A percentile compares a stretch with the other conserved stretches of the same genome.
These are phyloP conservation scores for Sporothrix globosa DNA, from an alignment of 2,329 filamentous ascomycete species.

Conservation along the genomic window DNA sequence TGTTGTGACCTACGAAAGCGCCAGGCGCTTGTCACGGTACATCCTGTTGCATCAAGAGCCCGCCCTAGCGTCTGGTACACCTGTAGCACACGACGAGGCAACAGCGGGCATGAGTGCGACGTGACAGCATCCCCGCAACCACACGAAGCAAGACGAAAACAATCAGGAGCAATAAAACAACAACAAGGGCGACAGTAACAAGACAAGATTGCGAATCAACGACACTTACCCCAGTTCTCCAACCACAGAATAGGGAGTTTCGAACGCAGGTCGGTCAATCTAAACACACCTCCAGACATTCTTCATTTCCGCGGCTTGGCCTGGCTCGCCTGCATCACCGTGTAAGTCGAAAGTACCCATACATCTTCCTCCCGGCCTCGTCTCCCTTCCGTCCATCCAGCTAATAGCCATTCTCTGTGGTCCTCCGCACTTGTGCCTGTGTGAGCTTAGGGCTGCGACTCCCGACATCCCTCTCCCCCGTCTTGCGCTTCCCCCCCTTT, in stretches of 20 bases:
- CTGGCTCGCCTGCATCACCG: background rate
- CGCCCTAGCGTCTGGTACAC: constrained; percentile 3
- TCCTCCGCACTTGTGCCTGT: constrained; percentile 25
- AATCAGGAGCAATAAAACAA: background rate
- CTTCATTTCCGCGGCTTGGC: background rate
- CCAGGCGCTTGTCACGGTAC: constrained; percentile 26
- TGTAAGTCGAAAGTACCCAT: constrained; percentile 28
- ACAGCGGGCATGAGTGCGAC: constrained; percentile 4
- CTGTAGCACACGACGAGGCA: constrained; percentile 6
- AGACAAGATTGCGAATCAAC: background rate
- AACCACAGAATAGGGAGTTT: too few relatives aligned
- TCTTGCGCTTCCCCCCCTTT: constrained; percentile 33
- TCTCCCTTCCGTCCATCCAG: constrained; percentile 33
- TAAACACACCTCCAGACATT: background rate
- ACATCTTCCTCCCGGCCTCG: constrained; percentile 18
- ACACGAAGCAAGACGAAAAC: constrained; percentile 12
- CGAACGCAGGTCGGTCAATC: too few relatives aligned
- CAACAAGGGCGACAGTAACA: background rate
- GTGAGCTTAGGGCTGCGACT: constrained; percentile 11
- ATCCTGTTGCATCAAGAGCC: background rate
- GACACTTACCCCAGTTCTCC: too few relatives aligned
- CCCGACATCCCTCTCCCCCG: constrained; percentile 28
- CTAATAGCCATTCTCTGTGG: constrained; percentile 13
- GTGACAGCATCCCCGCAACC: constrained; percentile 1
- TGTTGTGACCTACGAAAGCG: constrained; percentile 1